Conservation (phyloP, 2,329 filamentous ascomycete species). For the Rasamsonia emersonii region DNA sequence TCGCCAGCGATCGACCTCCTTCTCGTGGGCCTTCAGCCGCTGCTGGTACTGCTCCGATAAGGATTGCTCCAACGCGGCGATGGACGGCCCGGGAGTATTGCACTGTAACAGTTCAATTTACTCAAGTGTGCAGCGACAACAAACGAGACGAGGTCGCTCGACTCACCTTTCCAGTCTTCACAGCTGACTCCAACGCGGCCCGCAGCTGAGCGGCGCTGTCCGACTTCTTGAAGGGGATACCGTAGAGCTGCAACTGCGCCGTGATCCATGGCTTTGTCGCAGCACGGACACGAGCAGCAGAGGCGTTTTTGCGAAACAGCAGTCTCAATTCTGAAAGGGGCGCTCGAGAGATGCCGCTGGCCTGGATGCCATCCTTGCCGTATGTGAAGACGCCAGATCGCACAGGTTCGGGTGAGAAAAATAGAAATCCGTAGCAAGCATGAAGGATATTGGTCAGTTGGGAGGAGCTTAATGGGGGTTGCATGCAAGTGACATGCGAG, state of each 20-base stretch:
- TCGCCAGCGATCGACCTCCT: neutral
- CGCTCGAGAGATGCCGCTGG: neutral
- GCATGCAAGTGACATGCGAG: too few relatives aligned
- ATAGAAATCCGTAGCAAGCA: too few relatives aligned
- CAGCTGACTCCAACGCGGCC: neutral
- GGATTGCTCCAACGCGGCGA: neutral
- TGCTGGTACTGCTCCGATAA: neutral
- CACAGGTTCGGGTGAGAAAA: neutral
- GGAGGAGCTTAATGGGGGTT: too few relatives aligned
- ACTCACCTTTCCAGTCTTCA: slow-evolving; percentile 3
- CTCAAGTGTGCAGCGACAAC: too few relatives aligned
- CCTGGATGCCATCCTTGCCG: slow-evolving; percentile 1
- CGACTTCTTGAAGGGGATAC: slow-evolving; percentile 1
- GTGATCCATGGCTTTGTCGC: slow-evolving; percentile 4
- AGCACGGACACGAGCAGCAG: neutral
- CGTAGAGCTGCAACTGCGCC: slow-evolving; percentile 3
- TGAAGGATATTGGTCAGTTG: too few relatives aligned
- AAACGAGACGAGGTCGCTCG: too few relatives aligned
- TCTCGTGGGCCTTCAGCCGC: neutral
- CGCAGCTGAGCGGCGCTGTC: neutral
- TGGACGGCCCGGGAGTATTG: neutral
- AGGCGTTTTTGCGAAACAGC: neutral
- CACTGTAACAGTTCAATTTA: too few relatives aligned
- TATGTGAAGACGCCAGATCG: slow-evolving; percentile 2
- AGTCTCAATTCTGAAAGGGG: slow-evolving; percentile 1